phyloP scores from a whole-genome alignment of 257 asterid genomes.

The Capsicum rhomboideum region DNA sequence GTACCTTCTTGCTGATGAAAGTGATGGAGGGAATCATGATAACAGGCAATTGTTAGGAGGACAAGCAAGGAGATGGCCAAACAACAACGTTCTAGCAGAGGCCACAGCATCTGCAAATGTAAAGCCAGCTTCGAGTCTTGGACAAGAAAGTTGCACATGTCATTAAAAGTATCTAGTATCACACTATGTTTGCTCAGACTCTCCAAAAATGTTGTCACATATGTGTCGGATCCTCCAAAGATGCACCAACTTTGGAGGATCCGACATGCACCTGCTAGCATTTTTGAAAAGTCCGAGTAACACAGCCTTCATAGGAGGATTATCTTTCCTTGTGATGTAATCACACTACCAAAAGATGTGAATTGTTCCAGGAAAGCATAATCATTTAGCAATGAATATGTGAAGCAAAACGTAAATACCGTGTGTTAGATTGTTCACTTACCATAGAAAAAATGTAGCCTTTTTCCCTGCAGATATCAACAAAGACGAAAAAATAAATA shows the following conservation, averaged over 20 bases:
- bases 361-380: background rate
- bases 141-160: background rate
- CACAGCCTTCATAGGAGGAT: background rate
- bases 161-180: background rate
- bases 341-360: background rate
- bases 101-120: background rate
- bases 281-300: background rate
- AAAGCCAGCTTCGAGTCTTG: background rate
- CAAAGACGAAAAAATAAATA: background rate
- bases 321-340: background rate
- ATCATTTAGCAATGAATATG: background rate
- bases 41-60: background rate
- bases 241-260: background rate
- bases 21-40: background rate
- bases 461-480: background rate
- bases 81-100: background rate
- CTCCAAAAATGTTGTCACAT: background rate
- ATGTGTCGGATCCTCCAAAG: background rate
- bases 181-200: background rate
- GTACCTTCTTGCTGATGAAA: slow-evolving; percentile 10
- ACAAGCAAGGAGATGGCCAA: background rate
- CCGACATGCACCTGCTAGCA: background rate
- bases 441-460: background rate
- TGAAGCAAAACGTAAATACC: background rate
- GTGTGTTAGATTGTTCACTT: background rate